Percentiles rank a stretch among this genome's conserved stretches.
Conservation (phyloP, 768 basidiomycete species). For the Leccinum truebloodii region DNA sequence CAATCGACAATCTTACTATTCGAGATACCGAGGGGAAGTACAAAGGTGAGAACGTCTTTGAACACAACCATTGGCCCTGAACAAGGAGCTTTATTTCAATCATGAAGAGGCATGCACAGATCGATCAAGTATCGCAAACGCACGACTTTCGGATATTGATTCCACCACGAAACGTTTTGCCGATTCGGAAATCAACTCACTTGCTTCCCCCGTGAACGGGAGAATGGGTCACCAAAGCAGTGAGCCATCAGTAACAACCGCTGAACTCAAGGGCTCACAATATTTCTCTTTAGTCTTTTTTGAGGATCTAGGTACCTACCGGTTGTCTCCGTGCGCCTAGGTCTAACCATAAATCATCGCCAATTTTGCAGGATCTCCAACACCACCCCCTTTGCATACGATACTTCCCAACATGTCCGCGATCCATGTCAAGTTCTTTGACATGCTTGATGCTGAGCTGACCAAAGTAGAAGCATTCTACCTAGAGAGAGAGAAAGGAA, state of each 20-base stretch:
- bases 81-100: neutral
- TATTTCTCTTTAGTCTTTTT: constrained; percentile 2
- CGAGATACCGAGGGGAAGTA: constrained; percentile 4
- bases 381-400: constrained; percentile 38
- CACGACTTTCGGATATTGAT: constrained; percentile 1
- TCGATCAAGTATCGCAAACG: neutral
- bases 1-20: neutral
- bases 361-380: constrained; percentile 12
- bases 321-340: no score
- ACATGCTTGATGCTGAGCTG: constrained; percentile 73
- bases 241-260: constrained; percentile 5
- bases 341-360: neutral
- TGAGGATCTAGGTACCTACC: constrained; percentile 20
- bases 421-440: constrained; percentile 71
- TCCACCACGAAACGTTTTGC: neutral
- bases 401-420: constrained; percentile 58
- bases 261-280: neutral
- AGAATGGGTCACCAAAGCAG: constrained; percentile 9
- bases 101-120: constrained; percentile 7
- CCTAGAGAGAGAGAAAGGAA: constrained; percentile 63
- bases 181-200: neutral
- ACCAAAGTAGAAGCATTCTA: constrained; percentile 89
- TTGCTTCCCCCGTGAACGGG: neutral
- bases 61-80: neutral
- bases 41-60: constrained; percentile 11